Percentiles rank a stretch among this genome's conserved stretches.
Evolutionary conservation across 1,284 basidiomycete species (phyloP).

Genomic region (Trametes hirsuta): DNA sequence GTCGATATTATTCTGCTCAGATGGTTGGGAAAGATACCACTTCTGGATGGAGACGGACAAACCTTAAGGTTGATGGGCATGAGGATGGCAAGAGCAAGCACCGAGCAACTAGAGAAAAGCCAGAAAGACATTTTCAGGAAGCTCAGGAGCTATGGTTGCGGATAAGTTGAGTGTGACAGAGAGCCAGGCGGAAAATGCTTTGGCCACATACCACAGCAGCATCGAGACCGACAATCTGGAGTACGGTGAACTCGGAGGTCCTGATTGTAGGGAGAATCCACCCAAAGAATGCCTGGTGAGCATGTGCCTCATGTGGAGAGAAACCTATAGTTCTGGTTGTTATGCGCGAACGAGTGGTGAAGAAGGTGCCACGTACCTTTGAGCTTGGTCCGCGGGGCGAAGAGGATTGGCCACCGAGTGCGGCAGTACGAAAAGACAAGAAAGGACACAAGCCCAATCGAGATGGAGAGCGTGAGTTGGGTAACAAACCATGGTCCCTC

Average conservation of each 20-base stretch:
- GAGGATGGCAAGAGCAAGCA: constrained; percentile 78
- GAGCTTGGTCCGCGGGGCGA: constrained; percentile 91
- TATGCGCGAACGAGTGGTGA: not conserved
- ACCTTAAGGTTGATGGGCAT: constrained; percentile 93
- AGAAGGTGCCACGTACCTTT: constrained; percentile 63
- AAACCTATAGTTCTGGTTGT: constrained; percentile 58
- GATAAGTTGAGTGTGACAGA: not conserved
- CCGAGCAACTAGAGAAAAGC: constrained; percentile 84
- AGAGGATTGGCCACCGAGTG: constrained; percentile 86
- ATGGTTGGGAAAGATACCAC: not conserved
- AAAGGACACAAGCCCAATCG: constrained; percentile 83
- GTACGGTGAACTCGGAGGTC: constrained; percentile 91
- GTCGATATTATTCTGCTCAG: constrained; percentile 69
- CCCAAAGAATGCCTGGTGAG: constrained; percentile 84
- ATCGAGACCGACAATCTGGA: constrained; percentile 96
- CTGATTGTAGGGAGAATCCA: constrained; percentile 94
- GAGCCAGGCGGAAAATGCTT: constrained; percentile 29
- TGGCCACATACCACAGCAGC: constrained; percentile 77
- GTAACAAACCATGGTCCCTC: constrained; percentile 94
- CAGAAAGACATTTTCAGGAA: constrained; percentile 97
- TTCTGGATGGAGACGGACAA: constrained; percentile 23
- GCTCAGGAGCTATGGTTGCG: constrained; percentile 72
- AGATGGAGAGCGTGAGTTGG: constrained; percentile 79
- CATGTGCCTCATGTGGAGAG: constrained; percentile 88
- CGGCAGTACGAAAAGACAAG: constrained; percentile 88